Base-by-base conservation (phyloP, 805 yeast species). In the Maudiozyma barnettii region DNA sequence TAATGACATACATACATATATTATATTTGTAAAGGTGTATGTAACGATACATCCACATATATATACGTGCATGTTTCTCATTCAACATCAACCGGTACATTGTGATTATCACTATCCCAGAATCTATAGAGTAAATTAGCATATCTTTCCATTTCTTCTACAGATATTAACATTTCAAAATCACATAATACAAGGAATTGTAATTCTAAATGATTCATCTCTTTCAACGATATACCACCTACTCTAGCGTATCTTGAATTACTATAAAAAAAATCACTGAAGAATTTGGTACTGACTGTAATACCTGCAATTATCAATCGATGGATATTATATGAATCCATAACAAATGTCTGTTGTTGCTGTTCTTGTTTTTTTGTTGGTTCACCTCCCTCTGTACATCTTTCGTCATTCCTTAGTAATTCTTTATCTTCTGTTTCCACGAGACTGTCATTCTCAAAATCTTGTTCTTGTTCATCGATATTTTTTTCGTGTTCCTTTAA, bases 311-410 rank as follows among this genome's bases (percentile, higher is more conserved):
- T 91, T 44, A 93, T 86, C 53, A 93, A 73, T 51, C 99, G 75
- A 67, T 93, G 99, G 52, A 93, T 89, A 64, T 93, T 93, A 67
- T 84, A 91, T 49, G 95, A 84, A 66, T 93, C 98, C 90, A 93
- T 87, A 9, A 91, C 95, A 64, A 93, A 90, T 50, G 87, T 67
- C 63, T 84, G 91, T 45, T 71, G 75, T 45, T 63, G 30, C 4
- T 44, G 16, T 16, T 10, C 14, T 3, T 36, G 18, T 22, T 33
- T n/a, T 33, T 8, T 35, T 33, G 50, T 33, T 21, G 14, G 23
- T 26, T 36, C 36, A 33, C 49, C 45, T 13, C 39, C 47, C 23
- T 46, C 44, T 12, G n/a, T 18, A 22, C 35, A 19, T 29, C 16
- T 29, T 19, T 18, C 43, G 41, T 49, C 52, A 36, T 47, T 35